Conservation (phyloP, 768 basidiomycete genomes). For the Russula sp. region DNA sequence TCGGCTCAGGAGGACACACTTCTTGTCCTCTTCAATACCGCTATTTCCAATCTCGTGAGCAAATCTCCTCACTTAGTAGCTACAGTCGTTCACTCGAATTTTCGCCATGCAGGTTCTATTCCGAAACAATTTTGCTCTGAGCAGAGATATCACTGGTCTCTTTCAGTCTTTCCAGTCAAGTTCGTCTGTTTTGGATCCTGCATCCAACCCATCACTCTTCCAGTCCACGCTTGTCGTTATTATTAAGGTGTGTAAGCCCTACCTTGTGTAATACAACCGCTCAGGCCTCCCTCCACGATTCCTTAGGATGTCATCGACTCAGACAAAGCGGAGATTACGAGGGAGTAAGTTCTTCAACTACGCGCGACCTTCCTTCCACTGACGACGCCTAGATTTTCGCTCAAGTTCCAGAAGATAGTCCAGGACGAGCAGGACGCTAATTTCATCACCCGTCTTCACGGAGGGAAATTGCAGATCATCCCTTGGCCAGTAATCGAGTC, state of each 20-base stretch:
- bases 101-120: conserved; percentile 47
- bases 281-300: not conserved
- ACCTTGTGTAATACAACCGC: too few species aligned
- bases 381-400: conserved; percentile 38
- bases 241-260: conserved; percentile 44
- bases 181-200: conserved; percentile 51
- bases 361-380: not conserved
- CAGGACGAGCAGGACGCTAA: conserved; percentile 56
- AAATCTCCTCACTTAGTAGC: not conserved
- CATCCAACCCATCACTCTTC: conserved; percentile 53
- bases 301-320: conserved; percentile 57
- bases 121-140: conserved; percentile 60
- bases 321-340: conserved; percentile 51
- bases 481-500: conserved; percentile 68
- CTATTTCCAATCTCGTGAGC: conserved; percentile 53
- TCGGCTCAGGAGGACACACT: conserved; percentile 60
- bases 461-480: conserved; percentile 49
- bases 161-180: conserved; percentile 61
- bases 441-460: conserved; percentile 56
- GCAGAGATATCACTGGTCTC: conserved; percentile 52
- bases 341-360: conserved; percentile 42
- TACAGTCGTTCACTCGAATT: not conserved
- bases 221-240: conserved; percentile 57
- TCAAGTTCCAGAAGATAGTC: conserved; percentile 58
- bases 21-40: conserved; percentile 59